Evolutionary conservation across 1,284 basidiomycete genomes (phyloP).

Genomic region (Rhodotorula sp.): DNA sequence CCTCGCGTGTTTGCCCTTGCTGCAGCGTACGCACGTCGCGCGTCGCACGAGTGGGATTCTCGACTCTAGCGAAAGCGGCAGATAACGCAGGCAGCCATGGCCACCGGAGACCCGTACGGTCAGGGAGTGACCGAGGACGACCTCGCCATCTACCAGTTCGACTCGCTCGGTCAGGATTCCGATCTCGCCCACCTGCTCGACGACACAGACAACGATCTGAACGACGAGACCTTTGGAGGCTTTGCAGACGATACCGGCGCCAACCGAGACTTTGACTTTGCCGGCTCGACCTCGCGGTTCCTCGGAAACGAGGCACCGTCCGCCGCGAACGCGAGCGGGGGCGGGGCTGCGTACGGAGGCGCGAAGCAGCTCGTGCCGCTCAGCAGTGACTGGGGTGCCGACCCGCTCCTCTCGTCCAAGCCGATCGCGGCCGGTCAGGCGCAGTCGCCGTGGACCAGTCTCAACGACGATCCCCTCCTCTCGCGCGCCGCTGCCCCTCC

Average conservation of each 20-base stretch:
- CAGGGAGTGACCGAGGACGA: constrained; percentile 57
- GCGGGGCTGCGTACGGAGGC: neutral
- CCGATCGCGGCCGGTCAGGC: constrained; percentile 2
- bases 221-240: constrained; percentile 90
- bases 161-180: constrained; percentile 62
- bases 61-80: too few species aligned
- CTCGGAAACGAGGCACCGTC: constrained; percentile 40
- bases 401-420: constrained; percentile 12
- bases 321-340: constrained; percentile 23
- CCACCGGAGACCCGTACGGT: neutral
- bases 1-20: neutral
- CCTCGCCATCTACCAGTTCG: constrained; percentile 57
- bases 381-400: constrained; percentile 1
- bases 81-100: neutral
- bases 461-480: constrained; percentile 41
- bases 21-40: neutral
- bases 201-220: constrained; percentile 84
- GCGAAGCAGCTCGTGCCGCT: neutral
- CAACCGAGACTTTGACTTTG: constrained; percentile 94
- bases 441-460: constrained; percentile 37
- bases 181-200: constrained; percentile 82
- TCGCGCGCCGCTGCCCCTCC: constrained; percentile 4
- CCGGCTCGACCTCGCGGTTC: constrained; percentile 48
- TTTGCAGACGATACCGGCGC: constrained; percentile 64
- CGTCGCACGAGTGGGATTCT: too few species aligned